These are phyloP conservation scores for Capniomyces stellatus DNA, from an alignment of 371 early-diverging fungal species.

Conservation along the genomic window DNA sequence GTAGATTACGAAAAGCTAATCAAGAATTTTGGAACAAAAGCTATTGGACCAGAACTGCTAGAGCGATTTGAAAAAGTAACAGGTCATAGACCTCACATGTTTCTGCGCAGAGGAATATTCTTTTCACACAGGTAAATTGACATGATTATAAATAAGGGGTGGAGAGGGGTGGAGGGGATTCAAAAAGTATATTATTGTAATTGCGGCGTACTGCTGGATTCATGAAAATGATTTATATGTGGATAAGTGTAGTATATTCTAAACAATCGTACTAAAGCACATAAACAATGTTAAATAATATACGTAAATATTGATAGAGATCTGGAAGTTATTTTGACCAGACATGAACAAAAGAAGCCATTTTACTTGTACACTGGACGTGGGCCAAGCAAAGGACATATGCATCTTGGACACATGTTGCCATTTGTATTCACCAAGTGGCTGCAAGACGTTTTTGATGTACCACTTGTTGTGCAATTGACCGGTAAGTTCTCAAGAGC, in stretches of 20 bases:
- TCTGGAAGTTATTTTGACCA: conserved; percentile 70
- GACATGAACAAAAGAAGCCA: conserved; percentile 83
- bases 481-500: conserved; percentile 36
- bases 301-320: conserved; percentile 42
- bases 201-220: too few species aligned
- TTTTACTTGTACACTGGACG: conserved; percentile 99
- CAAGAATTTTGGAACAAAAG: conserved; percentile 84
- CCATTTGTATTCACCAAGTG: conserved; percentile 98
- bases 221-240: too few species aligned
- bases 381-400: conserved; percentile 89
- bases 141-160: too few species aligned
- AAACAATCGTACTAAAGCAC: too few species aligned
- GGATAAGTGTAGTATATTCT: too few species aligned
- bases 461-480: conserved; percentile 94
- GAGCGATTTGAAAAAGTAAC: conserved; percentile 72
- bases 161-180: too few species aligned
- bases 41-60: conserved; percentile 57
- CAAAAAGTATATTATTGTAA: too few species aligned
- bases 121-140: conserved; percentile 65
- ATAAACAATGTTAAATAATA: conserved; percentile 34
- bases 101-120: conserved; percentile 86
- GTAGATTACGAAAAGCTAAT: conserved; percentile 95
- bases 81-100: conserved; percentile 66
- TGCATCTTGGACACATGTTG: conserved; percentile 98
- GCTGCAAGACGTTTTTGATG: conserved; percentile 95